Conservation (phyloP, 2,329 filamentous ascomycete species). For the Chalaropsis thielavioides region DNA sequence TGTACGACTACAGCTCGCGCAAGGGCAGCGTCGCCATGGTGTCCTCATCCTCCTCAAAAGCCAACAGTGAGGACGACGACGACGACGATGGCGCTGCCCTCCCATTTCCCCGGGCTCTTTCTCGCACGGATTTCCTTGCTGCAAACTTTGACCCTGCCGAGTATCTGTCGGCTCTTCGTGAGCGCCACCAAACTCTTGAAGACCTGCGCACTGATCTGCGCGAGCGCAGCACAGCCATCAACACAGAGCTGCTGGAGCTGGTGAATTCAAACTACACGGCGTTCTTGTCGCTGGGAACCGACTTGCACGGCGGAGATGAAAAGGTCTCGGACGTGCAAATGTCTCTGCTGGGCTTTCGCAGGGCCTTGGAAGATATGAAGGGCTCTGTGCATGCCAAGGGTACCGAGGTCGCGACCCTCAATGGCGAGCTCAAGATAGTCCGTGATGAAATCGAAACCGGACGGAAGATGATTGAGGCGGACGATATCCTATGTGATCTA, state of each 20-base stretch:
- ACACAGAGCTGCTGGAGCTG: slow-evolving; percentile 76
- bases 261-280: slow-evolving; percentile 93
- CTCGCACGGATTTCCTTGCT: slow-evolving; percentile 67
- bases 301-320: slow-evolving; percentile 76
- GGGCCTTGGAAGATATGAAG: slow-evolving; percentile 65
- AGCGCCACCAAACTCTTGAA: slow-evolving; percentile 90
- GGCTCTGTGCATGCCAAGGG: slow-evolving; percentile 48
- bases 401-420: slow-evolving; percentile 45
- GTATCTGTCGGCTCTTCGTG: slow-evolving; percentile 64
- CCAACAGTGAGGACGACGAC: slow-evolving; percentile 35
- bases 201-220: slow-evolving; percentile 79
- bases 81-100: slow-evolving; percentile 53
- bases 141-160: slow-evolving; percentile 61
- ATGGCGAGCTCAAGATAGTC: slow-evolving; percentile 53
- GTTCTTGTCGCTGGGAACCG: slow-evolving; percentile 69
- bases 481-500: slow-evolving; percentile 45
- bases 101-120: slow-evolving; percentile 76
- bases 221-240: slow-evolving; percentile 63
- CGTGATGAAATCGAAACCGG: slow-evolving; percentile 47
- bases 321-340: slow-evolving; percentile 82
- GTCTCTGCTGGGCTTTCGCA: slow-evolving; percentile 68
- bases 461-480: slow-evolving; percentile 50
- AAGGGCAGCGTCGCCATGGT: slow-evolving; percentile 11
- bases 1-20: slow-evolving; percentile 9
- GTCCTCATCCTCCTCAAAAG: slow-evolving; percentile 22